phyloP scores from a whole-genome alignment of 495 filamentous ascomycete genomes.

The Neurospora tetrasperma region DNA sequence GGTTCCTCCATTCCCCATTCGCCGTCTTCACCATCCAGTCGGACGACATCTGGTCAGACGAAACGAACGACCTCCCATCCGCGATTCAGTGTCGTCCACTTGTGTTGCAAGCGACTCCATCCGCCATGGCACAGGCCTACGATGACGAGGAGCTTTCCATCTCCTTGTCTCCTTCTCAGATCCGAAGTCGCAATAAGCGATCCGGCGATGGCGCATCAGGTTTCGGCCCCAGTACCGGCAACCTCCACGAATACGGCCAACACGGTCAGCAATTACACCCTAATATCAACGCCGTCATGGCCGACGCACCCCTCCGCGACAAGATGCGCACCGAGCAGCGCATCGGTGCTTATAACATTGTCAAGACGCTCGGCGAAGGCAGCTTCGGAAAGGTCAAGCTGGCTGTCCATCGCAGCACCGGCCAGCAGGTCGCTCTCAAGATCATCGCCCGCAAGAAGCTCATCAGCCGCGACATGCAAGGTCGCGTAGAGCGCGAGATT shows the following conservation, averaged over 20 bases:
- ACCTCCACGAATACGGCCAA: conserved; percentile 17
- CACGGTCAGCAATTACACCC: conserved; percentile 14
- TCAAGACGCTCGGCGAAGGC: conserved; percentile 88
- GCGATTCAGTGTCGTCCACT: neutral
- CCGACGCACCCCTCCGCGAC: conserved; percentile 24
- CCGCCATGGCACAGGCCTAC: conserved; percentile 45
- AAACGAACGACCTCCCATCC: neutral
- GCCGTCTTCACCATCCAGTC: neutral
- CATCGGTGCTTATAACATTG: conserved; percentile 80
- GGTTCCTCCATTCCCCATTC: neutral
- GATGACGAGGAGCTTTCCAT: conserved; percentile 92
- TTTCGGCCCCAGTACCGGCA: conserved; percentile 13
- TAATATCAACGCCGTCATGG: conserved; percentile 20
- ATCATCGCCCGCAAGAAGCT: conserved; percentile 94
- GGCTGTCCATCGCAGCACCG: conserved; percentile 79
- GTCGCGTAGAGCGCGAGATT: conserved; percentile 92
- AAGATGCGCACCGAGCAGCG: conserved; percentile 57
- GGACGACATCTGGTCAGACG: neutral
- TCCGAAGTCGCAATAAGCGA: conserved; percentile 39
- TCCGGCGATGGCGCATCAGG: conserved; percentile 16
- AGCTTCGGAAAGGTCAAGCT: conserved; percentile 98
- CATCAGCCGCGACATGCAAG: conserved; percentile 92
- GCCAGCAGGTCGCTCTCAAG: conserved; percentile 91
- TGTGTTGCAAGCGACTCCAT: conserved; percentile 2
- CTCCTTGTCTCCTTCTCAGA: conserved; percentile 58